Evolutionary conservation across 352 stramenopile species (phyloP), one percentile per base, ranked within the genome.

Genomic region (Aphanomyces stellatus): DNA sequence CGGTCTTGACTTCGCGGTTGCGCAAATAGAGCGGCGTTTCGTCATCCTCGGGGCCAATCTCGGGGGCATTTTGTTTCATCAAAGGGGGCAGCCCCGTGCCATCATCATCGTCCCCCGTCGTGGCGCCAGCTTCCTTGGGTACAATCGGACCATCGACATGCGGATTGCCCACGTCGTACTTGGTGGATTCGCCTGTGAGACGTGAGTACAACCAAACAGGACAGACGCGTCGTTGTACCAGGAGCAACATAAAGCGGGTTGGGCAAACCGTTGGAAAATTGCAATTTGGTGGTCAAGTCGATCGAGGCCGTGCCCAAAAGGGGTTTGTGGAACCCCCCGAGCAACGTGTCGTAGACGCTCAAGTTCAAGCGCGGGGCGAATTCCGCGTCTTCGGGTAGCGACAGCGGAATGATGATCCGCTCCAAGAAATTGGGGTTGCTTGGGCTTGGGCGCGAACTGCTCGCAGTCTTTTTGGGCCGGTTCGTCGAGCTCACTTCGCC

Each of bases 361-460:
- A 96, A 80, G 67, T 90, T 92, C 17, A 97, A 70, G 0, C 86
- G 77, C 17, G 88, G 88, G 1, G 88, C 79, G 62, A 91, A 97
- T 27, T 94, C 72, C 4, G 85, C 80, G 71, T 97, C 81, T 0
- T 93, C 55, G 0, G 90, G 90, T 62, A 97, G 73, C 65, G 85
- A 78, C 3, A 97, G 74, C 3, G 85, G 84, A 17, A 96, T 76
- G 7, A 95, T 55, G 51, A 97, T 81, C 2, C 85, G 81, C 51
- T 96, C 82, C 30, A 95, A 72, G 68, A 93, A 97, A 71, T 97
- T 97, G 0, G 89, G 88, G 56, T 97, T 92, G 13, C 71, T 72
- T 1, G 79, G 81, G 28, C 76, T 88, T 4, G 88, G 88, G 65
- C 87, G 91, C 2, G 85, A 93, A 24, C 80, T 90, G 28, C 77